Percentiles rank a stretch among this genome's conserved stretches.
These are phyloP conservation scores for Lasiodiplodia hormozganensis DNA, from an alignment of 2,329 filamentous ascomycete genomes.

Conservation along the genomic window DNA sequence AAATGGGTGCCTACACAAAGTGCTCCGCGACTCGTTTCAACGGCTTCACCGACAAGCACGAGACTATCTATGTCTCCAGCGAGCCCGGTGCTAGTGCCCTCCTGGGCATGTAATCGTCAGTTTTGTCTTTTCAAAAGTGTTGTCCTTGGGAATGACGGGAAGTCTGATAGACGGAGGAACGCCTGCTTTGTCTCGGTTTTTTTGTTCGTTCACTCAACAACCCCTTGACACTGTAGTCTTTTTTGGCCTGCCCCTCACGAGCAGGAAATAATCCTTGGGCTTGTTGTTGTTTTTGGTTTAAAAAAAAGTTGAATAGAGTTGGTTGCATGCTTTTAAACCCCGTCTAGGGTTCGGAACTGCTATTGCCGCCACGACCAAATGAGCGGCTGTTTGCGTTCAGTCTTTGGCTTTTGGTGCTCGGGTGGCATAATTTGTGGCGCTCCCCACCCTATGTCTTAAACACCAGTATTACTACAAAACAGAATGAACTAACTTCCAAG, in stretches of 20 bases:
- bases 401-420: neutral
- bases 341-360: neutral
- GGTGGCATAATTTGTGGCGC: neutral
- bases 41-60: conserved; percentile 90
- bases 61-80: conserved; percentile 93
- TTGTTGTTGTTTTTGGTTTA: neutral
- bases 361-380: neutral
- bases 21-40: conserved; percentile 98
- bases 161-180: conserved; percentile 17
- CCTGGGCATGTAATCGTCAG: conserved; percentile 49
- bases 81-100: conserved; percentile 85
- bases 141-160: neutral
- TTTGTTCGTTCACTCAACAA: neutral
- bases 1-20: conserved; percentile 99
- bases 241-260: neutral
- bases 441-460: neutral
- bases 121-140: neutral
- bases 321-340: neutral
- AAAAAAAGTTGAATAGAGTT: neutral
- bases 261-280: neutral
- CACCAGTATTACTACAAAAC: neutral
- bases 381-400: neutral
- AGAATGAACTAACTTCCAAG: conserved; percentile 13
- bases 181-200: neutral
- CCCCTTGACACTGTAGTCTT: neutral